Conservation (phyloP, 2,329 filamentous ascomycete genomes). For the Coniochaeta hoffmannii region DNA sequence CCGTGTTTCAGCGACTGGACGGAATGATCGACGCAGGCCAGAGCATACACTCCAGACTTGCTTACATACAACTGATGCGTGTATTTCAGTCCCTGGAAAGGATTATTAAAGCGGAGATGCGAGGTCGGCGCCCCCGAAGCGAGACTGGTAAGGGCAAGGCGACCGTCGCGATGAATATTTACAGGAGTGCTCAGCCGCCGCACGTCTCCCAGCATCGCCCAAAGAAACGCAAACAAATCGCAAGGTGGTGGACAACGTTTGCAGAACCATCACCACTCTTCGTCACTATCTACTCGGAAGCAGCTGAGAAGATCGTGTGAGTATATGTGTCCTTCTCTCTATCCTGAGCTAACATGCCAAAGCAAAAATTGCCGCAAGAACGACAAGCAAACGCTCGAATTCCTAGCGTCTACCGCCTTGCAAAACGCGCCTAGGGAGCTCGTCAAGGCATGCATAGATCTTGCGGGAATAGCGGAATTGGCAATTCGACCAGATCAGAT, state of each 20-base stretch:
- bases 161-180: background rate
- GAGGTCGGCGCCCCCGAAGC: background rate
- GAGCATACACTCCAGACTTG: background rate
- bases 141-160: background rate
- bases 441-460: slow-evolving; percentile 1
- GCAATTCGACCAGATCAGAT: background rate
- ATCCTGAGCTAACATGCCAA: background rate
- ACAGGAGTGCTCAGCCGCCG: background rate
- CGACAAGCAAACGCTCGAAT: too few species aligned
- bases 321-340: background rate
- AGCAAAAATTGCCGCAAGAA: too few species aligned
- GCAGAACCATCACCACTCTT: slow-evolving; percentile 1
- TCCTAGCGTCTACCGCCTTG: background rate
- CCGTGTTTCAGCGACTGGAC: background rate
- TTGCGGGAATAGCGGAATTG: background rate
- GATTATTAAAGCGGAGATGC: background rate
- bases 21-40: background rate
- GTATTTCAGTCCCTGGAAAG: background rate
- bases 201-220: background rate
- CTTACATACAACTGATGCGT: background rate
- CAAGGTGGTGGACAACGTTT: background rate
- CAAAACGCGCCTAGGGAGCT: background rate
- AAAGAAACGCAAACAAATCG: background rate
- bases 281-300: background rate
- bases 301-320: background rate